These are phyloP conservation scores for Phytophthora lateralis DNA, from an alignment of 352 stramenopile genomes.

Conservation along the genomic window DNA sequence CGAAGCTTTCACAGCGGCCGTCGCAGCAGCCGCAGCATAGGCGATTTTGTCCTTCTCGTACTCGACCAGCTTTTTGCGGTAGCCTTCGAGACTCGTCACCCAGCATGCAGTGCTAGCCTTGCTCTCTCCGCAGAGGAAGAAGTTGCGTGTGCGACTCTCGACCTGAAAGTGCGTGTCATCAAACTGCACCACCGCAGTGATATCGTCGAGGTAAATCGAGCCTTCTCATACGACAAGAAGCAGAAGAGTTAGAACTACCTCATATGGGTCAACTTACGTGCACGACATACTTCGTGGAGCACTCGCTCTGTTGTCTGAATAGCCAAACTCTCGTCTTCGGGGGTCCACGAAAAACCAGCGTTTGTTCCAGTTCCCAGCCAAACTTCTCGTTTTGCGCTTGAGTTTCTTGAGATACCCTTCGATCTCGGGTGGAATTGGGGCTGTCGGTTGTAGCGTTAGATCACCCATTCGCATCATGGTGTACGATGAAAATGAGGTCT, in stretches of 20 bases:
- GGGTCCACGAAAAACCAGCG: conserved; percentile 88
- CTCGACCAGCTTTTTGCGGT: conserved; percentile 68
- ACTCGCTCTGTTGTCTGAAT: conserved; percentile 55
- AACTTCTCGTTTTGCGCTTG: conserved; percentile 84
- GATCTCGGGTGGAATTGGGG: conserved; percentile 72
- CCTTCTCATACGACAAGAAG: conserved; percentile 33
- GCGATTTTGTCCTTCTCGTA: conserved; percentile 73
- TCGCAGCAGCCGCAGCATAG: conserved; percentile 26
- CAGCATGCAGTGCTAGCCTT: conserved; percentile 82
- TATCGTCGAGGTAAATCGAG: conserved; percentile 87
- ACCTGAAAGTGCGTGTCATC: conserved; percentile 89
- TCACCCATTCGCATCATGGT: conserved; percentile 30
- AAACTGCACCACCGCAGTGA: conserved; percentile 86
- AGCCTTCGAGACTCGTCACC: conserved; percentile 84
- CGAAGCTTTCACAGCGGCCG: conserved; percentile 17
- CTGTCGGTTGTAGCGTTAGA: conserved; percentile 39
- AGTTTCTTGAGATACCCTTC: conserved; percentile 89
- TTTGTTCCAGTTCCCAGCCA: conserved; percentile 83
- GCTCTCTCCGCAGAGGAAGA: conserved; percentile 86
- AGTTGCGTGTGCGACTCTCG: conserved; percentile 82
- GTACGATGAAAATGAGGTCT: background rate
- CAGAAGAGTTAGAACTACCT: conserved; percentile 1
- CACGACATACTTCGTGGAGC: conserved; percentile 52
- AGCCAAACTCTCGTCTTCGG: conserved; percentile 77
- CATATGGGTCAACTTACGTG: background rate